phyloP scores from a whole-genome alignment of 192 early-diverging fungal genomes.

The Linnemannia hyalina region DNA sequence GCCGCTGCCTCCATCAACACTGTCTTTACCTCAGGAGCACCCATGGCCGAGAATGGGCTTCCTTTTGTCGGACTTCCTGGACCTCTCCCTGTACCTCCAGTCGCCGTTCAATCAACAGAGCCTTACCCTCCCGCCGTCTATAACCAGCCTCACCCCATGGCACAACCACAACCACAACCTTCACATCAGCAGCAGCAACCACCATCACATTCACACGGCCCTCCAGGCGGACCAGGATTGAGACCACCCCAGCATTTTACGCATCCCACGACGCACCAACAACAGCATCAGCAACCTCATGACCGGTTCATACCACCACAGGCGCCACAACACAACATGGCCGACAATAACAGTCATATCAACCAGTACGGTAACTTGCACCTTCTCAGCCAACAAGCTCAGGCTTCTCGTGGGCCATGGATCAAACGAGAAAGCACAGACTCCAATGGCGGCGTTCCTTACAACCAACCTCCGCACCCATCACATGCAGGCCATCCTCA shows the following conservation, averaged over 20 bases:
- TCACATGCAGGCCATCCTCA: background rate
- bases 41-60: constrained; percentile 19
- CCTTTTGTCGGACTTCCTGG: constrained; percentile 36
- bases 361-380: constrained; percentile 43
- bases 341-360: background rate
- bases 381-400: constrained; percentile 42
- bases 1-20: constrained; percentile 19
- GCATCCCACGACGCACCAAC: constrained; percentile 5
- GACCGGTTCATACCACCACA: constrained; percentile 26
- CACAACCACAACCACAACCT: constrained; percentile 14
- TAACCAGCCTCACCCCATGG: constrained; percentile 14
- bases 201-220: constrained; percentile 16
- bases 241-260: constrained; percentile 11
- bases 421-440: constrained; percentile 40
- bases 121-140: constrained; percentile 24
- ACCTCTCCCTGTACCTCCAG: constrained; percentile 25
- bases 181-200: background rate
- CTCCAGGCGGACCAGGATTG: constrained; percentile 14
- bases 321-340: constrained; percentile 20
- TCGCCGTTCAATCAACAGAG: constrained; percentile 21
- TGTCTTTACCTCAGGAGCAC: constrained; percentile 32
- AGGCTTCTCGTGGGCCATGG: constrained; percentile 40
- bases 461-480: constrained; percentile 7
- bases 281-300: constrained; percentile 9
- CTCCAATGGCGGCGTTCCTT: constrained; percentile 20